Percentiles rank a stretch among this genome's conserved stretches.
Conservation (phyloP, 2,329 filamentous ascomycete species). For the Beauveria asiatica region DNA sequence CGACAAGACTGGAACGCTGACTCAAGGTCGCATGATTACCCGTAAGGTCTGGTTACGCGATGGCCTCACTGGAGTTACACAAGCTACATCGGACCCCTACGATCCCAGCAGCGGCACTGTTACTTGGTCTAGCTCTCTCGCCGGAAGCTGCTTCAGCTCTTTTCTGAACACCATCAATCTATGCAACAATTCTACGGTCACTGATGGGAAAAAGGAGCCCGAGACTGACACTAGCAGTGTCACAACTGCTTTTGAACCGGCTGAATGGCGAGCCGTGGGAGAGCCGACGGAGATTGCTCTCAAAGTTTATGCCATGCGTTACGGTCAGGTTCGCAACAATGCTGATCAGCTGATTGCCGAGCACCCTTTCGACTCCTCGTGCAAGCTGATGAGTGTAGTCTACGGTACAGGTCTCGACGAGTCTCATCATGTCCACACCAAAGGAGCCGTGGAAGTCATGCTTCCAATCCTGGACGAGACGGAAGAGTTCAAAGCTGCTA, state of each 20-base stretch:
- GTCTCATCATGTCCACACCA: constrained; percentile 41
- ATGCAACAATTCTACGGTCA: constrained; percentile 51
- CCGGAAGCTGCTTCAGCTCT: constrained; percentile 32
- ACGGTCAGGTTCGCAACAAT: constrained; percentile 43
- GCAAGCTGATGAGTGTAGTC: constrained; percentile 68
- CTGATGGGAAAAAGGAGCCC: constrained; percentile 38
- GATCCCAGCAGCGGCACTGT: constrained; percentile 51
- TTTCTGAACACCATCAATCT: constrained; percentile 49
- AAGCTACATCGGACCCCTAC: constrained; percentile 49
- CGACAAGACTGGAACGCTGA: constrained; percentile 62
- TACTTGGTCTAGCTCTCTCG: constrained; percentile 33
- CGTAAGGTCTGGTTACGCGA: constrained; percentile 53
- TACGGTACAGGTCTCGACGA: constrained; percentile 35
- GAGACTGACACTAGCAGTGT: constrained; percentile 39
- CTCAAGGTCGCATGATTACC: constrained; percentile 58
- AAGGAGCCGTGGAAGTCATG: constrained; percentile 51
- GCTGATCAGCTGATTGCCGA: constrained; percentile 48
- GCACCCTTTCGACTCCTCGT: constrained; percentile 64
- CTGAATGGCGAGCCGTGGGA: constrained; percentile 50
- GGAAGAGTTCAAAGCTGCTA: constrained; percentile 36
- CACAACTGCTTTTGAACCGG: constrained; percentile 34
- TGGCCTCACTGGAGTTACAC: constrained; percentile 43
- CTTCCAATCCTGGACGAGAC: constrained; percentile 42
- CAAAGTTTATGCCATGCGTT: constrained; percentile 64
- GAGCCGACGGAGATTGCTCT: constrained; percentile 68